phyloP scores from a whole-genome alignment of 192 early-diverging fungal species.

The Backusella liffmaniae region DNA sequence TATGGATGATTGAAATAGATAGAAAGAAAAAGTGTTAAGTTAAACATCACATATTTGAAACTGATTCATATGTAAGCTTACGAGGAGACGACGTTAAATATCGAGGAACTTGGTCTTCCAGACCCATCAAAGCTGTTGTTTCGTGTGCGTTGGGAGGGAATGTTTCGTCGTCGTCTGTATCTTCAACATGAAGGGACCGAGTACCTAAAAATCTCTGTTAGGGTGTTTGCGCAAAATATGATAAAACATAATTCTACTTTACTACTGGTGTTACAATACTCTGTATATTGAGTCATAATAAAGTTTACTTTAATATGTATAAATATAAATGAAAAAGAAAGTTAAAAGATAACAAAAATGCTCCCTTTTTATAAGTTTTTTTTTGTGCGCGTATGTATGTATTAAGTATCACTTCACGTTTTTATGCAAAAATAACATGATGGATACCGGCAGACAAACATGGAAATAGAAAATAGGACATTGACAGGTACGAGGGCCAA shows the following conservation, averaged over 20 bases:
- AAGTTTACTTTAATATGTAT: not conserved
- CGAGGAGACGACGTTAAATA: constrained; percentile 27
- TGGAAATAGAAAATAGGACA: not conserved
- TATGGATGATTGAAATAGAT: not conserved
- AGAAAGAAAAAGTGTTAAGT: not conserved
- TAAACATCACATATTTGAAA: not conserved
- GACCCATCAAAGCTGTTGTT: constrained; percentile 1
- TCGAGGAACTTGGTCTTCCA: constrained; percentile 16
- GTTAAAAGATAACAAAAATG: not conserved
- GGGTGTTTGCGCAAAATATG: not conserved
- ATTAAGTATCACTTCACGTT: not conserved
- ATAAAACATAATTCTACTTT: not conserved
- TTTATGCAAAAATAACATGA: constrained; percentile 11
- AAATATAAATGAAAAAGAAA: not conserved
- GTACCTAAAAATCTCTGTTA: not conserved
- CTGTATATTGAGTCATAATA: constrained; percentile 1
- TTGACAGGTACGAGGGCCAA: not conserved
- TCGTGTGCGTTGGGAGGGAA: constrained; percentile 1
- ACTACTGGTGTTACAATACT: not conserved
- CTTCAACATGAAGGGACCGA: not conserved
- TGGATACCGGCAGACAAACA: not conserved
- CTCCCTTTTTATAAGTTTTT: constrained; percentile 2
- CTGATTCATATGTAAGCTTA: not conserved
- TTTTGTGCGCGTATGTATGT: not conserved
- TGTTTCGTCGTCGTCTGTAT: constrained; percentile 21